A percentile compares a stretch with the other conserved stretches of the same genome.
Evolutionary conservation across 1,284 basidiomycete species (phyloP).

Genomic region (Stereum hirsutum): DNA sequence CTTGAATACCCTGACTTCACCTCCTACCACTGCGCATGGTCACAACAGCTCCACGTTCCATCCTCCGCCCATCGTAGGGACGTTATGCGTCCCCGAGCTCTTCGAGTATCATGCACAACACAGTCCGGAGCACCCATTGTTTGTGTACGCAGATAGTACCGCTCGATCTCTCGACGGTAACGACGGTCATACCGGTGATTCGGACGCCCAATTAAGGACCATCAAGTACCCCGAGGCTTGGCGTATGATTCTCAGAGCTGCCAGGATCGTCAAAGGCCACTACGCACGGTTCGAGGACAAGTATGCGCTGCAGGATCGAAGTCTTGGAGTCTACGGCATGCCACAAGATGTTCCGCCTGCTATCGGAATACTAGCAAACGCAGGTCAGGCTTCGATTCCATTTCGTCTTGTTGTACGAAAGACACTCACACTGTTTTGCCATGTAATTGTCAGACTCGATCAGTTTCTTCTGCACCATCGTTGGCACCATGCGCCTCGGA

Average conservation of each 20-base stretch:
- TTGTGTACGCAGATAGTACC: neutral
- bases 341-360: no score
- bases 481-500: conserved; percentile 14
- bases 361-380: no score
- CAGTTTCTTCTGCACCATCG: conserved; percentile 11
- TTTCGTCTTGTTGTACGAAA: neutral
- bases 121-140: conserved; percentile 3
- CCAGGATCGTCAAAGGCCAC: no score
- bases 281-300: no score
- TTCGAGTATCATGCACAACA: conserved; percentile 2
- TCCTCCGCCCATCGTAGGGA: neutral
- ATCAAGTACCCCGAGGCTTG: neutral
- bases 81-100: neutral
- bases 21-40: no score
- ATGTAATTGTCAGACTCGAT: conserved; percentile 13
- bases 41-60: neutral
- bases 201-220: neutral
- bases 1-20: no score
- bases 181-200: no score
- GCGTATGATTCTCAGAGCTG: no score
- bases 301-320: no score
- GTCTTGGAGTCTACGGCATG: no score
- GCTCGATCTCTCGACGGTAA: neutral
- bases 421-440: neutral
- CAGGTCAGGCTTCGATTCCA: no score